These are phyloP conservation scores for Auriscalpium vulgare DNA, from an alignment of 768 basidiomycete genomes.

Conservation along the genomic window DNA sequence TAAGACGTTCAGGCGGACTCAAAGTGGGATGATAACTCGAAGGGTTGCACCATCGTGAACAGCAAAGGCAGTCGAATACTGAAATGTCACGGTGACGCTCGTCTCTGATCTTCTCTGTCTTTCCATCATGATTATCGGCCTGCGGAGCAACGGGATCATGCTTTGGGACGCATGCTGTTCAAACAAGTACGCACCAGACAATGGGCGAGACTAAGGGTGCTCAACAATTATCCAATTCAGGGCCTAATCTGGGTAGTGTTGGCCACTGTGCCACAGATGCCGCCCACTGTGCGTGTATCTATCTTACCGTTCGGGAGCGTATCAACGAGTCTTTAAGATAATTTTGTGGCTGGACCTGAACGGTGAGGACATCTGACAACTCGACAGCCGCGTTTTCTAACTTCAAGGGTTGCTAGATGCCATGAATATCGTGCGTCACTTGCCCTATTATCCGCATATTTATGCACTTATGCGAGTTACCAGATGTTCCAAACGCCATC, in stretches of 20 bases:
- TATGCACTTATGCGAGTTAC: not conserved
- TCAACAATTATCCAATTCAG: not conserved
- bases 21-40: not conserved
- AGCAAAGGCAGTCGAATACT: not conserved
- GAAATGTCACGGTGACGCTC: not conserved
- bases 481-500: constrained; percentile 5
- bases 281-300: constrained; percentile 1
- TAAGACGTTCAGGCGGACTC: not conserved
- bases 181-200: not conserved
- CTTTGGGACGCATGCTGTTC: constrained; percentile 9
- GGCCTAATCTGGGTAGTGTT: constrained; percentile 8
- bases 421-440: constrained; percentile 3
- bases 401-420: not conserved
- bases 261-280: constrained; percentile 6
- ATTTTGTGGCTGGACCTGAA: constrained; percentile 1
- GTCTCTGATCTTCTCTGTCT: constrained; percentile 4
- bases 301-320: not conserved
- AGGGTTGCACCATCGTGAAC: not conserved
- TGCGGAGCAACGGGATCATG: constrained; percentile 8
- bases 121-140: constrained; percentile 3
- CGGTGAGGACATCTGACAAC: not conserved
- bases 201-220: too few species aligned
- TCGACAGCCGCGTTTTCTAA: not conserved
- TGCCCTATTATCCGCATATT: not conserved
- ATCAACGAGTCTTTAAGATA: not conserved